phyloP scores from a whole-genome alignment of 768 basidiomycete species.

The Suillus subalutaceus region DNA sequence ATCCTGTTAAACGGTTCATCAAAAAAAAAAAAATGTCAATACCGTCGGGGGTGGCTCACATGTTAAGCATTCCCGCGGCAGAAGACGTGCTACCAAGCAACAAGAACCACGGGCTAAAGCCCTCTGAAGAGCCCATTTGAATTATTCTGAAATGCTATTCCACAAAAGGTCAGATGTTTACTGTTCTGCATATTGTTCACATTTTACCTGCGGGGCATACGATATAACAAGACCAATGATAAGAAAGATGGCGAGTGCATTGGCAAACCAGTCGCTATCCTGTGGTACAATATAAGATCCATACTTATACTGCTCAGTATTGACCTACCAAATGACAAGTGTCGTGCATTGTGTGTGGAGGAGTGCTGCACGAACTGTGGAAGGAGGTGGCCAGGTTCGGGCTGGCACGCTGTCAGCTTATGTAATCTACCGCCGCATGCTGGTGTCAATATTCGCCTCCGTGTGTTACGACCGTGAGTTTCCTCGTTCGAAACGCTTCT shows the following conservation, averaged over 20 bases:
- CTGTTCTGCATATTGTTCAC: neutral
- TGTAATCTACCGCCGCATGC: neutral
- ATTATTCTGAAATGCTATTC: constrained; percentile 81
- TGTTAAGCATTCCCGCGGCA: constrained; percentile 83
- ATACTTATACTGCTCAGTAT: neutral
- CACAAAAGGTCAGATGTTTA: neutral
- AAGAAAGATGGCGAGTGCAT: constrained; percentile 59
- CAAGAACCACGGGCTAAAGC: constrained; percentile 90
- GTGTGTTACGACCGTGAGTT: too few relatives aligned
- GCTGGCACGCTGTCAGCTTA: neutral
- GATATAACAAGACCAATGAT: constrained; percentile 81
- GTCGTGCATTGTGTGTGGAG: neutral
- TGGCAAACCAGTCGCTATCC: constrained; percentile 74
- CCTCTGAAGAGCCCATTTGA: constrained; percentile 74
- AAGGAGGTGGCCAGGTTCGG: neutral
- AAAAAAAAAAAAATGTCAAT: neutral
- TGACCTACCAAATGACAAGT: neutral
- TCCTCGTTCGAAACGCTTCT: too few relatives aligned
- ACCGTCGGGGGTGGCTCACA: constrained; percentile 46
- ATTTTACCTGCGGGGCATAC: constrained; percentile 81
- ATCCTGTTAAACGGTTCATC: constrained; percentile 50
- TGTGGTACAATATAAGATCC: constrained; percentile 27
- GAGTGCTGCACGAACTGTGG: neutral
- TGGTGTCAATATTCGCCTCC: neutral
- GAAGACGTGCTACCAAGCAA: constrained; percentile 86